These are phyloP conservation scores for Stropharia rugosoannulata DNA, from an alignment of 768 basidiomycete species.

Conservation along the genomic window DNA sequence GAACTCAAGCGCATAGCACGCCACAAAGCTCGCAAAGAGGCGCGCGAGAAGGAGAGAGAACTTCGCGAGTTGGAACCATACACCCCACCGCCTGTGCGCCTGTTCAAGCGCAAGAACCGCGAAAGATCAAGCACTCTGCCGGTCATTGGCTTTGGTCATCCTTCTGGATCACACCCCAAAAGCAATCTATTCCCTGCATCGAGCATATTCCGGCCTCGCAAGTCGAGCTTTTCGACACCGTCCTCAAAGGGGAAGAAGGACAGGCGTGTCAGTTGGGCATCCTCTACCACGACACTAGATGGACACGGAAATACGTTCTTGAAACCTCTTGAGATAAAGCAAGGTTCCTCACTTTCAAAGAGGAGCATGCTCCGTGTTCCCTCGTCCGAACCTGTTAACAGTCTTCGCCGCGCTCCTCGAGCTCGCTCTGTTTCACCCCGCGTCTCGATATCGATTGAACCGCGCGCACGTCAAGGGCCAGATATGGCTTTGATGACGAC, in stretches of 20 bases:
- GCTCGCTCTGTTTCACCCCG: slow-evolving; percentile 17
- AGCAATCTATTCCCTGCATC: not conserved
- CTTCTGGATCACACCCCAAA: not conserved
- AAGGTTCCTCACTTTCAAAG: not conserved
- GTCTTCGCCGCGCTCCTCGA: slow-evolving; percentile 8
- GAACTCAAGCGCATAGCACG: slow-evolving; percentile 19
- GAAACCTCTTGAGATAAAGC: slow-evolving; percentile 14
- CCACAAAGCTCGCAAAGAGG: slow-evolving; percentile 18
- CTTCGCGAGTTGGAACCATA: slow-evolving; percentile 13
- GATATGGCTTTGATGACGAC: slow-evolving; percentile 21
- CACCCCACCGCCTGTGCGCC: slow-evolving; percentile 17
- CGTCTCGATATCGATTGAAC: slow-evolving; percentile 11
- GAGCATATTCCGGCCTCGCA: slow-evolving; percentile 5
- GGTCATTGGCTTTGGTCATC: not conserved
- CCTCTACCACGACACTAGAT: slow-evolving; percentile 23
- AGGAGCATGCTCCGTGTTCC: not conserved
- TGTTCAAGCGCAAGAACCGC: slow-evolving; percentile 1
- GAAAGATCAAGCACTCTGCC: not conserved
- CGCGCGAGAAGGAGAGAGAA: slow-evolving; percentile 9
- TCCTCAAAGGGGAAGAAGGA: not conserved
- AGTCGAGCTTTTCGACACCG: slow-evolving; percentile 12
- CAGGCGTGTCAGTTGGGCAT: slow-evolving; percentile 30
- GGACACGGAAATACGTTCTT: slow-evolving; percentile 14
- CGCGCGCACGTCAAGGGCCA: slow-evolving; percentile 17
- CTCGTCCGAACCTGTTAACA: not conserved